These are phyloP conservation scores for Candida lessepsii DNA, from an alignment of 805 yeast genomes.

Conservation along the genomic window DNA sequence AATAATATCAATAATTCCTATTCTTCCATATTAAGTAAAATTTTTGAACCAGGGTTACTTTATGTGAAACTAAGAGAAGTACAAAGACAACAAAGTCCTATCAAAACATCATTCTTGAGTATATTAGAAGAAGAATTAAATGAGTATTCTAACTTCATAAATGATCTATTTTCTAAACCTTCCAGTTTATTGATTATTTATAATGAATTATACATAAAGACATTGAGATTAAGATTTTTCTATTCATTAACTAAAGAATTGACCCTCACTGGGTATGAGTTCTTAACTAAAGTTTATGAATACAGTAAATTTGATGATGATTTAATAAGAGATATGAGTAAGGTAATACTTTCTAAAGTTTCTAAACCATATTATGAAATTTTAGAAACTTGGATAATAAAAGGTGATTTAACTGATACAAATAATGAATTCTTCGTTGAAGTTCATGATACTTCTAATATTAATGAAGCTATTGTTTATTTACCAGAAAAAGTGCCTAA, in stretches of 20 bases:
- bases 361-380: conserved; percentile 60
- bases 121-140: conserved; percentile 42
- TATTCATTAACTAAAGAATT: conserved; percentile 40
- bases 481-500: conserved; percentile 41
- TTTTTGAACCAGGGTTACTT: conserved; percentile 72
- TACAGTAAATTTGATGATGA: conserved; percentile 65
- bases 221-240: conserved; percentile 57
- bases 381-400: conserved; percentile 62
- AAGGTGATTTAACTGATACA: conserved; percentile 59
- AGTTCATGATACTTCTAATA: conserved; percentile 28
- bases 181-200: conserved; percentile 36
- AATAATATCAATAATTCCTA: conserved; percentile 52
- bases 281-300: conserved; percentile 52
- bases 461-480: conserved; percentile 35
- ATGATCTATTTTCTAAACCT: conserved; percentile 30
- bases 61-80: conserved; percentile 45
- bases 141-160: conserved; percentile 35
- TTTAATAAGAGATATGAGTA: conserved; percentile 43
- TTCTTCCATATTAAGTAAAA: conserved; percentile 51
- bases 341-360: conserved; percentile 43
- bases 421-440: conserved; percentile 62
- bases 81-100: conserved; percentile 41
- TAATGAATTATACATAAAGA: conserved; percentile 47
- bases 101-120: conserved; percentile 60
- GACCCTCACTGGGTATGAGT: conserved; percentile 44